These are phyloP conservation scores for Ramaria rubella DNA, from an alignment of 768 basidiomycete genomes.

Conservation along the genomic window DNA sequence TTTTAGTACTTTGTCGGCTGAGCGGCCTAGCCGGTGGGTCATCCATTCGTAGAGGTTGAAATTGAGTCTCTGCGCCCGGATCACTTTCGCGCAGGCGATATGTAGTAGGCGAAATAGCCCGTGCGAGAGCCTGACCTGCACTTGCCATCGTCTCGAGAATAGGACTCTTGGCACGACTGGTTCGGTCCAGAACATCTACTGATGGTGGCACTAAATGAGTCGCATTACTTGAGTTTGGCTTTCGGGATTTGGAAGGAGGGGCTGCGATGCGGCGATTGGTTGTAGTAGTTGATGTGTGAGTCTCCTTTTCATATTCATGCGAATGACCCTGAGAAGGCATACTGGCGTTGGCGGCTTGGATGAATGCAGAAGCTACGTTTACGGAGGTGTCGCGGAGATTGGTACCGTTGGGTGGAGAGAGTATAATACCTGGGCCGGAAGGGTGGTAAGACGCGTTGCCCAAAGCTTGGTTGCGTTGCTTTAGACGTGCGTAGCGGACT, in stretches of 20 bases:
- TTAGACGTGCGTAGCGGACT: slow-evolving; percentile 42
- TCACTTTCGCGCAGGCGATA: slow-evolving; percentile 63
- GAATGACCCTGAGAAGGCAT: slow-evolving; percentile 7
- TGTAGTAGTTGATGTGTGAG: slow-evolving; percentile 19
- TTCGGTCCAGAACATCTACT: slow-evolving; percentile 15
- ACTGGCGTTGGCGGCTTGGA: slow-evolving; percentile 49
- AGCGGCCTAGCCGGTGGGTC: slow-evolving; percentile 30
- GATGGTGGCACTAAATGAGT: neutral
- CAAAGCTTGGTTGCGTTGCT: slow-evolving; percentile 35
- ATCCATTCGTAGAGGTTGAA: slow-evolving; percentile 15
- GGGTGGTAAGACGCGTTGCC: slow-evolving; percentile 15
- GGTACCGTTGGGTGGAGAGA: slow-evolving; percentile 50
- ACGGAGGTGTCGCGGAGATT: slow-evolving; percentile 82
- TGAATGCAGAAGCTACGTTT: slow-evolving; percentile 77
- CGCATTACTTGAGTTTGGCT: neutral
- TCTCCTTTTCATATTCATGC: slow-evolving; percentile 7
- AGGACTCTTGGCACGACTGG: slow-evolving; percentile 60
- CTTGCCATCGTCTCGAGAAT: slow-evolving; percentile 37
- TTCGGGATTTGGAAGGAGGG: slow-evolving; percentile 37
- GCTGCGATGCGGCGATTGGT: slow-evolving; percentile 51
- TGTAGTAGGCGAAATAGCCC: slow-evolving; percentile 45
- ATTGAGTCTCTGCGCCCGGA: slow-evolving; percentile 40
- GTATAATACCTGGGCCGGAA: slow-evolving; percentile 24
- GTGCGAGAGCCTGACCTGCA: slow-evolving; percentile 49
- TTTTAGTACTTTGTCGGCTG: slow-evolving; percentile 7